phyloP scores from a whole-genome alignment of 768 basidiomycete genomes.

The Saitozyma sp. region DNA sequence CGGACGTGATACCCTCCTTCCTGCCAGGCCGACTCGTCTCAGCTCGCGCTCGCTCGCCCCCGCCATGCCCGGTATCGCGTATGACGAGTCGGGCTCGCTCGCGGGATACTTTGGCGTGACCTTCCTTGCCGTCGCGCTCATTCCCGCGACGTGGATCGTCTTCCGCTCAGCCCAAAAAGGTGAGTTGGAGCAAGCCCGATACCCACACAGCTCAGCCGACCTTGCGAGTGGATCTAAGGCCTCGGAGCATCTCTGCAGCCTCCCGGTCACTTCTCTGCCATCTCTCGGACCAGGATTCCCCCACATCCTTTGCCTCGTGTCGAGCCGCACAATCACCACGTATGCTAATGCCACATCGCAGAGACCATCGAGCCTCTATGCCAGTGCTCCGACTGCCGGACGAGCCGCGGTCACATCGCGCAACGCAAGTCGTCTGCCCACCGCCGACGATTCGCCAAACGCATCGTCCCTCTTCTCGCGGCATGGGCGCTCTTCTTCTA shows the following conservation, averaged over 20 bases:
- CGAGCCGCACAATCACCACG: background rate
- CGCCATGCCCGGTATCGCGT: constrained; percentile 48
- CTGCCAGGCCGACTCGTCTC: too few species aligned
- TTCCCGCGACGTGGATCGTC: constrained; percentile 67
- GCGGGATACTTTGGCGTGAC: constrained; percentile 79
- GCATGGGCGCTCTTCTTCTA: constrained; percentile 76
- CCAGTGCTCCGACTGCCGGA: constrained; percentile 57
- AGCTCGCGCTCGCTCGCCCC: too few species aligned
- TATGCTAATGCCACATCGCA: constrained; percentile 42
- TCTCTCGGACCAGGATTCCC: constrained; percentile 12
- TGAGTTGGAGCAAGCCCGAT: constrained; percentile 57
- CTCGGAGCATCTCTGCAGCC: too few species aligned
- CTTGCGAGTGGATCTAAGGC: too few species aligned
- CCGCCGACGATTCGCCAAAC: constrained; percentile 47
- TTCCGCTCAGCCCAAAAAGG: constrained; percentile 45
- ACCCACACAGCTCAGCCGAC: background rate
- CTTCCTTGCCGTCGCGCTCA: constrained; percentile 76
- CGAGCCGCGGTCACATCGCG: constrained; percentile 56
- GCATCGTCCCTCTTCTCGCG: constrained; percentile 62
- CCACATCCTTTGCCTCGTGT: background rate
- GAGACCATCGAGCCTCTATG: constrained; percentile 58
- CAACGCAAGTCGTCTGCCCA: constrained; percentile 53
- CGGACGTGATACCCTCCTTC: too few species aligned
- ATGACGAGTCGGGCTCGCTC: constrained; percentile 53
- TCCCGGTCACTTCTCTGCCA: constrained; percentile 52